Base-by-base conservation (phyloP, 495 filamentous ascomycete genomes). In the Hypoxylon trugodes region DNA sequence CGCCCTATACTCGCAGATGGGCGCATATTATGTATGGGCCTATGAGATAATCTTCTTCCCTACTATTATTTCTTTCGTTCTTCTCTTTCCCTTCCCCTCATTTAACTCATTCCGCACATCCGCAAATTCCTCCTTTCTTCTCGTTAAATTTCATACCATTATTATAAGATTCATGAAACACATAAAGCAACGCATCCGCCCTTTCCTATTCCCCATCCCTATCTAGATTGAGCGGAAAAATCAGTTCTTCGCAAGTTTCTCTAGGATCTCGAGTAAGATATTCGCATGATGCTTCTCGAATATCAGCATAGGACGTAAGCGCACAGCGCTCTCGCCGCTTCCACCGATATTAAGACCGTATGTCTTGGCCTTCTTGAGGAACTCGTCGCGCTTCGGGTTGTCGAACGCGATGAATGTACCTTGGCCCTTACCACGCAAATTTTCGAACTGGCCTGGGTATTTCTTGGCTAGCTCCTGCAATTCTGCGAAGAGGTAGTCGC, bases 381-480 rank as follows among this genome's bases (percentile, higher is more conserved):
- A 91, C 61, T 88, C 86, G 72, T 98, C 95, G 65, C 96, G 82
- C 59, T 85, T 75, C 50, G 93, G 93, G 64, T 85, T 90, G 75
- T 98, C 96, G 83, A 92, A 98, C 53, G 96, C 95, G 72, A 98
- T 91, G 76, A 98, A 98, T 13, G 95, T 98, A 70, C 95, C 95
- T 79, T 92, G 90, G 58, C 91, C 90, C 82, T 97, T 92, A 40
- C 95, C 95, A 66, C 95, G 86, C 69, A 98, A 80, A 78, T 98
- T 97, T 75, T 86, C 79, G 72, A 98, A 87, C 80, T 96, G 85
- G 47, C 84, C 82, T 18, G 96, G 96, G 77, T 92, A 95, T 73
- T 85, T 84, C 76, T 84, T 64, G 10, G 87, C 84, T 33, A 98
- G 82, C 13, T 69, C 73, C 74, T 90, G 84, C 40, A 98, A 83